Base-by-base conservation (phyloP, 2,329 filamentous ascomycete genomes). In the Neonectria faginata region DNA sequence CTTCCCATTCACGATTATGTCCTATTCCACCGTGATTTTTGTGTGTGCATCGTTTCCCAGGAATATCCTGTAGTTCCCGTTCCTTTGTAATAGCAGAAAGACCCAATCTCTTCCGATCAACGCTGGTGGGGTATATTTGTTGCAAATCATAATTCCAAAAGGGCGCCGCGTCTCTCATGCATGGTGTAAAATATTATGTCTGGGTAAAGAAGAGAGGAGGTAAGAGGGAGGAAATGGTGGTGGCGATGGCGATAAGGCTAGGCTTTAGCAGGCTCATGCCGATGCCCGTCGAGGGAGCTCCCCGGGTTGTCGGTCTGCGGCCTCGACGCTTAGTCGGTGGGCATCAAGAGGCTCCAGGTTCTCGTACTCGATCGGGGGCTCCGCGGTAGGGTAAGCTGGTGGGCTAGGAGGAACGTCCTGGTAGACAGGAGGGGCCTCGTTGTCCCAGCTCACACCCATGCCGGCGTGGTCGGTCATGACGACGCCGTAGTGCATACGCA, bases 371-470 rank as follows among this genome's bases (percentile, higher is more conserved):
- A 79, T 67, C 2, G 77, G 78, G 16, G 78, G 76, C 64, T 79
- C 76, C 6, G 70, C 66, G 14, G 68, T 61, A 29, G 76, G 82
- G 79, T 94, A 94, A 6, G 84, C 85, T 0, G 95, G 95, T 53
- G 95, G 95, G 73, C 91, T 93, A 2, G 89, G 90, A 1, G 95
- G 94, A 45, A 98, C 94, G 76, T 98, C 93, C 79, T 96, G 91
- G 80, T 99, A 99, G 70, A 97, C 88, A 1, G 95, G 95, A 12
- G 95, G 95, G 75, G 92, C 90, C 82, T 99, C 95, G 80, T 97
- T 95, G 72, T 98, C 95, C 95, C 96, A 99, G 71, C 92, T 93
- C 73, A 99, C 94, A 55, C 95, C 94, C 76, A 97, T 87, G 18
- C 95, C 95, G 20, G 88, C 88, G 64, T 92, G 88, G 80, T 97